Base-by-base conservation (phyloP, 2,329 filamentous ascomycete species). In the Fusarium pseudonygamai region DNA sequence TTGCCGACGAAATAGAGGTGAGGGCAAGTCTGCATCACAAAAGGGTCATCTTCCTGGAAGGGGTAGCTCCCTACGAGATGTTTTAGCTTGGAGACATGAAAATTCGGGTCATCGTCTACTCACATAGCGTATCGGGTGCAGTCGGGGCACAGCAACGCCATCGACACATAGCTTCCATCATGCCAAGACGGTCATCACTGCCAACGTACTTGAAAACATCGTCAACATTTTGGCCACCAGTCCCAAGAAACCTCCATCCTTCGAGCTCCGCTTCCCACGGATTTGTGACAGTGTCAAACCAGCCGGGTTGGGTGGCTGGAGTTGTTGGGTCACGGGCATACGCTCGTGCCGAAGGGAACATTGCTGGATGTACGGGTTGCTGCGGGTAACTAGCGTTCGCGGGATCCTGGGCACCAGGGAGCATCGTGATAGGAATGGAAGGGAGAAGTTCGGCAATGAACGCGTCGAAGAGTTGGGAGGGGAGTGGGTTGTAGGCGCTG, bases 101-200 rank as follows among this genome's bases (percentile, higher is more conserved):
- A 34, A 34, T 34, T 34, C 32, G 32, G 32, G 32, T 34, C 32
- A 34, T 34, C 32, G 32, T 34, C 32, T 15, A 85, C 93, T 86
- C 87, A 96, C 95, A 97, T 47, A 99, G 81, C 1, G 97, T 99
- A 82, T 99, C 97, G 0, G 97, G 96, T 4, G 96, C 96, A 1
- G 96, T 99, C 4, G 96, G 96, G 10, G 96, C 96, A 74, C 91
- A 91, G 79, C 94, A 93, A 70, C 96, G 89, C 96, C 96, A 99
- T 67, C 95, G 88, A 74, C 97, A 91, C 90, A 97, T 96, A 64
- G 92, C 92, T 82, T 98, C 96, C 93, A 98, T 96, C 88, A 98
- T 93, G 52, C 92, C 92, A 32, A 98, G 79, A 26, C 95, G 85
- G 75, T 95, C 91, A 46, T 94, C 90, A 40, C 90, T 91, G 64